Evolutionary conservation across 768 basidiomycete genomes (phyloP).

Genomic region (Leucosporidium creatinivorum): DNA sequence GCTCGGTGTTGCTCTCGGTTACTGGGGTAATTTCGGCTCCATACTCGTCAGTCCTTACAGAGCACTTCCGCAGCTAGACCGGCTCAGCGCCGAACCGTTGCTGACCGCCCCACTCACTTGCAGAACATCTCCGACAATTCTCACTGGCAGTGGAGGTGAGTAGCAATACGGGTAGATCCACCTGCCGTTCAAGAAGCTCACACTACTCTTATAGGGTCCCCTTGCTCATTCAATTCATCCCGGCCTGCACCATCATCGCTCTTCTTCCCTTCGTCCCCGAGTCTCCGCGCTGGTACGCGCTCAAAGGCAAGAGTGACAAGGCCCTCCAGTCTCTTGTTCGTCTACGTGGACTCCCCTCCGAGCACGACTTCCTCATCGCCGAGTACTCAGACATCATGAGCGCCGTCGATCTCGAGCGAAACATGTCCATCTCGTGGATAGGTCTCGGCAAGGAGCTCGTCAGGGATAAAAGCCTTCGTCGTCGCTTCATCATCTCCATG

Average conservation of each 20-base stretch:
- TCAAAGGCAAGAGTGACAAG: slow-evolving; percentile 51
- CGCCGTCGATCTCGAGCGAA: neutral
- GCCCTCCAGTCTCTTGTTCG: slow-evolving; percentile 37
- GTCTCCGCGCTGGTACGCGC: slow-evolving; percentile 60
- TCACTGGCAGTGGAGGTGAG: slow-evolving; percentile 57
- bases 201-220: slow-evolving; percentile 45
- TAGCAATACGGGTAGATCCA: too few species aligned
- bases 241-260: slow-evolving; percentile 51
- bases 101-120: neutral
- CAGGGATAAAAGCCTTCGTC: neutral
- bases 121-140: slow-evolving; percentile 9
- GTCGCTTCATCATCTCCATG: neutral
- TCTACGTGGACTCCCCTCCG: neutral
- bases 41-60: neutral
- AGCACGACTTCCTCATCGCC: neutral
- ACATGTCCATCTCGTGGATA: neutral
- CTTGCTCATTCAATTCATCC: slow-evolving; percentile 54
- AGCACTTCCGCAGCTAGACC: too few species aligned
- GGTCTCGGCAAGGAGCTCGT: neutral
- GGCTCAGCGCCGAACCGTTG: too few species aligned
- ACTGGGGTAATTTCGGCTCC: neutral
- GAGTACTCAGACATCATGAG: neutral
- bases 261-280: slow-evolving; percentile 59
- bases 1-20: neutral
- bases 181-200: too few species aligned